phyloP scores from a whole-genome alignment of 2,329 filamentous ascomycete genomes.

The Penicillium glabrum region DNA sequence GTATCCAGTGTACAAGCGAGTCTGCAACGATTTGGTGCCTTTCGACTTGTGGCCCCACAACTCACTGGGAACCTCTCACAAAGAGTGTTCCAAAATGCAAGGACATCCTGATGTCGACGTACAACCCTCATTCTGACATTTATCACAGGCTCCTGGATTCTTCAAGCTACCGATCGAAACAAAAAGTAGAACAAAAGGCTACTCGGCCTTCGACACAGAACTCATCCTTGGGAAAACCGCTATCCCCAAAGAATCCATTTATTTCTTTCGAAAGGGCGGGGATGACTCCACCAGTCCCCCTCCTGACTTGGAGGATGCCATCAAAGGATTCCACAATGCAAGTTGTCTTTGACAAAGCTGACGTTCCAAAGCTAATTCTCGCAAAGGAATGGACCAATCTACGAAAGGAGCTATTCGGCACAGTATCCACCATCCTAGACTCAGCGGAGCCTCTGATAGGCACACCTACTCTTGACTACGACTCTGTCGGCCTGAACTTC shows the following conservation, averaged over 20 bases:
- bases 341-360: neutral
- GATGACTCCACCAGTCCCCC: neutral
- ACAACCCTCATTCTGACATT: neutral
- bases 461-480: slow-evolving; percentile 2
- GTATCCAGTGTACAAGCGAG: neutral
- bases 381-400: slow-evolving; percentile 6
- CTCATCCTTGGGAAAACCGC: neutral
- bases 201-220: neutral
- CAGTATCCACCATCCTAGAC: neutral
- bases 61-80: neutral
- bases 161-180: neutral
- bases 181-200: neutral
- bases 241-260: neutral
- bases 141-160: neutral
- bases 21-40: slow-evolving; percentile 4
- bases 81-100: slow-evolving; percentile 5
- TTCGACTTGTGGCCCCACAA: slow-evolving; percentile 7
- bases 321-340: neutral
- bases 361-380: neutral
- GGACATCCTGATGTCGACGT: neutral
- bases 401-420: neutral
- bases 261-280: neutral
- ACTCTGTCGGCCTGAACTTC: slow-evolving; percentile 5
- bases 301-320: neutral
- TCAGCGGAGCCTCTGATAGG: slow-evolving; percentile 1